Evolutionary conservation across 2,329 filamentous ascomycete species (phyloP).

Genomic region (Coleophoma crateriformis): DNA sequence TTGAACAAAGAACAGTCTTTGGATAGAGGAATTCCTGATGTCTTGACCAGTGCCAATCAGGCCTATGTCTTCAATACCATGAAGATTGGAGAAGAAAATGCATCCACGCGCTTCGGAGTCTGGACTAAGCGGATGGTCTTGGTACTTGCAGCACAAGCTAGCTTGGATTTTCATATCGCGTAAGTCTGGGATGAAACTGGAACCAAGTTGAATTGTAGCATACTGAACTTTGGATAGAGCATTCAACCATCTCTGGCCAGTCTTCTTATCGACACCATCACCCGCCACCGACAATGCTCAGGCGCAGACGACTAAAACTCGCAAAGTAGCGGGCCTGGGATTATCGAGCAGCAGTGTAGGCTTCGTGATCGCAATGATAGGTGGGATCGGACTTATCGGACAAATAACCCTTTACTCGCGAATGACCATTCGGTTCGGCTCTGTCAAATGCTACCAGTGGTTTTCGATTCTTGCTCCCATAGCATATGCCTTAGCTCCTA

Average conservation of each 20-base stretch:
- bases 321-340: background rate
- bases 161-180: constrained; percentile 2
- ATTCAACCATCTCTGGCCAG: background rate
- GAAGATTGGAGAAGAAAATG: too few species aligned
- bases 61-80: too few species aligned
- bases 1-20: too few species aligned
- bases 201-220: too few species aligned
- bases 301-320: background rate
- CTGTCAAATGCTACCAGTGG: constrained; percentile 56
- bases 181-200: too few species aligned
- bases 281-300: background rate
- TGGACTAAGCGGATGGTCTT: too few species aligned
- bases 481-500: constrained; percentile 61
- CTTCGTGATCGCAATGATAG: background rate
- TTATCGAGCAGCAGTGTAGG: background rate
- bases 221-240: background rate
- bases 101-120: too few species aligned
- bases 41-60: too few species aligned
- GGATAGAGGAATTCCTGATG: too few species aligned
- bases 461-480: constrained; percentile 61
- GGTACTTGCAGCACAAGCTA: constrained; percentile 35
- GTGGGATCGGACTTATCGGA: background rate
- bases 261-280: background rate
- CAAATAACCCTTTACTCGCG: background rate
- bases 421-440: constrained; percentile 35